Evolutionary conservation across 2,329 filamentous ascomycete genomes (phyloP).

Genomic region (Xylaria sp.): DNA sequence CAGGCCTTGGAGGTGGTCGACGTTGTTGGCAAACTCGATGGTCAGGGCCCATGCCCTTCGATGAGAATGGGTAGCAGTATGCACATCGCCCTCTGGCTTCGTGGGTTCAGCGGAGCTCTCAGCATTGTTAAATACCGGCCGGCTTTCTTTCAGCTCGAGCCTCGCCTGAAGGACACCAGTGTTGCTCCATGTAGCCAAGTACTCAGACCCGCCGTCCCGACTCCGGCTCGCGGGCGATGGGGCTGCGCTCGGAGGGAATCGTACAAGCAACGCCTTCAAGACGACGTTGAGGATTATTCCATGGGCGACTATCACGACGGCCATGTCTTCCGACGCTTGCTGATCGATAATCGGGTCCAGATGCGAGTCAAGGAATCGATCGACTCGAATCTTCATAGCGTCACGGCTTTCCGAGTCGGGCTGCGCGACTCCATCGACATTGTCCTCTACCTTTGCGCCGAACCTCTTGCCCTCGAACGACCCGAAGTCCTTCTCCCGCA

Average conservation of each 20-base stretch:
- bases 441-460: slow-evolving; percentile 35
- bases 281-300: slow-evolving; percentile 77
- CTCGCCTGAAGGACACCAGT: slow-evolving; percentile 43
- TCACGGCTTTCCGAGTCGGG: slow-evolving; percentile 63
- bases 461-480: slow-evolving; percentile 68
- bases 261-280: slow-evolving; percentile 62
- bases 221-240: slow-evolving; percentile 21
- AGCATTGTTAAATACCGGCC: not conserved
- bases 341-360: slow-evolving; percentile 59
- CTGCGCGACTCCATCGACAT: slow-evolving; percentile 44
- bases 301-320: slow-evolving; percentile 75
- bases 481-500: slow-evolving; percentile 78
- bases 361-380: slow-evolving; percentile 66
- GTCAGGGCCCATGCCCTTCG: slow-evolving; percentile 33
- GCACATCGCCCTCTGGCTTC: not conserved
- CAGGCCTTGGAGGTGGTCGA: slow-evolving; percentile 71
- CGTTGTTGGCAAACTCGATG: slow-evolving; percentile 68
- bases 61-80: not conserved
- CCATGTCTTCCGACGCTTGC: slow-evolving; percentile 34
- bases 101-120: not conserved
- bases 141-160: slow-evolving; percentile 6
- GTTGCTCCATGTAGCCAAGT: slow-evolving; percentile 52
- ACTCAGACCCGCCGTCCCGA: slow-evolving; percentile 18
- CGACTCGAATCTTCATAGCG: slow-evolving; percentile 65
- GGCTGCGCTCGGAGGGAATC: slow-evolving; percentile 44